Evolutionary conservation across 306 rosid species (phyloP).

Genomic region (Biancaea sappan): DNA sequence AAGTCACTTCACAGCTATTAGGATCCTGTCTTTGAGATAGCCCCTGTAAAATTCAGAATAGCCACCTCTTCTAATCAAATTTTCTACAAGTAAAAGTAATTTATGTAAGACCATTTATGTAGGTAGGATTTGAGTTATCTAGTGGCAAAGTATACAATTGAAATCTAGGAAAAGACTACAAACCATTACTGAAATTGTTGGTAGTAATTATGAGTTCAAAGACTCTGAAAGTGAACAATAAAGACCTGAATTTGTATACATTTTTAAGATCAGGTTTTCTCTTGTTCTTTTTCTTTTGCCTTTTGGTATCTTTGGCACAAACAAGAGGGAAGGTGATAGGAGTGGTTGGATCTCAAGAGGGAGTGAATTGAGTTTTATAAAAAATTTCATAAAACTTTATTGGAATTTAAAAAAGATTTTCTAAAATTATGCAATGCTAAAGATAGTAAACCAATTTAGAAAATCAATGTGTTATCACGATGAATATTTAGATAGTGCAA

Average conservation of each 20-base stretch:
- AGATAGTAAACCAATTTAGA: no score
- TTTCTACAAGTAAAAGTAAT: slow-evolving; percentile 51
- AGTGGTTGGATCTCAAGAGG: no score
- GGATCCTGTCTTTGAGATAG: slow-evolving; percentile 56
- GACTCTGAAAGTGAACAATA: slow-evolving; percentile 57
- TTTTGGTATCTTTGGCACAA: slow-evolving; percentile 55
- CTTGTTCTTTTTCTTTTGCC: slow-evolving; percentile 56
- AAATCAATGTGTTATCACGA: no score
- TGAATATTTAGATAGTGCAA: no score
- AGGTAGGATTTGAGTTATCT: background rate
- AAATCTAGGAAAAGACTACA: slow-evolving; percentile 17
- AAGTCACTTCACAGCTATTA: slow-evolving; percentile 75
- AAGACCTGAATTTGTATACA: slow-evolving; percentile 55
- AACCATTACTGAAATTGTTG: slow-evolving; percentile 64
- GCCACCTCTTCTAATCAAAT: slow-evolving; percentile 88
- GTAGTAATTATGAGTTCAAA: slow-evolving; percentile 67
- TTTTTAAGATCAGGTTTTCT: slow-evolving; percentile 39
- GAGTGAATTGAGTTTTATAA: no score
- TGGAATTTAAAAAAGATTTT: no score
- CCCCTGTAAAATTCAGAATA: slow-evolving; percentile 80
- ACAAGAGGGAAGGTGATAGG: no score
- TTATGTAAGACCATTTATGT: background rate
- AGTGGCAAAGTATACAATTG: background rate
- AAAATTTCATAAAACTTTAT: no score
- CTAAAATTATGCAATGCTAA: no score